Evolutionary conservation across 192 early-diverging fungal species (phyloP).

Genomic region (Gigaspora rosea): DNA sequence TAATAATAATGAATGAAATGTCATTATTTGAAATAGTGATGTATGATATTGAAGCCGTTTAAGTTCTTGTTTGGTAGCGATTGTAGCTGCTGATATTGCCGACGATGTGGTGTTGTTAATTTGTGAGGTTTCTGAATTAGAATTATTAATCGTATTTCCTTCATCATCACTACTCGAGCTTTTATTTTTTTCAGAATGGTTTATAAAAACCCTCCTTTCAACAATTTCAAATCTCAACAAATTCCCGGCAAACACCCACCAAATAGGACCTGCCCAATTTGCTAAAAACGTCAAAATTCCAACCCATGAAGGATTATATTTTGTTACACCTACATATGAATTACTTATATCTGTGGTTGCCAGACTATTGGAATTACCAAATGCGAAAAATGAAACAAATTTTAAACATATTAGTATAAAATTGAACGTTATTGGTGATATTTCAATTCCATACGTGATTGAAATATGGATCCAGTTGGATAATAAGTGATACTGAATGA

Average conservation of each 20-base stretch:
- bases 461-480: conserved; percentile 29
- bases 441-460: background rate
- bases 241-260: conserved; percentile 60
- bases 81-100: background rate
- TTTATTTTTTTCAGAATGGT: conserved; percentile 13
- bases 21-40: conserved; percentile 15
- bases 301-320: conserved; percentile 60
- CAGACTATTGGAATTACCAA: conserved; percentile 78
- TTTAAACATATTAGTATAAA: conserved; percentile 48
- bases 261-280: conserved; percentile 75
- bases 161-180: conserved; percentile 31
- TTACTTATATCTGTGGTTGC: conserved; percentile 78
- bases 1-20: conserved; percentile 52
- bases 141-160: background rate
- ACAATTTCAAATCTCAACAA: conserved; percentile 30
- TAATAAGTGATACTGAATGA: conserved; percentile 49
- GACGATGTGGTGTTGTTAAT: too few species aligned
- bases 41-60: conserved; percentile 14
- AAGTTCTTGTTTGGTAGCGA: background rate
- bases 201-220: background rate
- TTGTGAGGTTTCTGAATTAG: too few species aligned
- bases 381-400: conserved; percentile 64
- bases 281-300: conserved; percentile 67
- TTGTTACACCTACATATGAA: conserved; percentile 71
- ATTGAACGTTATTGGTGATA: background rate